phyloP scores from a whole-genome alignment of 2,329 filamentous ascomycete genomes.

The Byssochlamys sp. region DNA sequence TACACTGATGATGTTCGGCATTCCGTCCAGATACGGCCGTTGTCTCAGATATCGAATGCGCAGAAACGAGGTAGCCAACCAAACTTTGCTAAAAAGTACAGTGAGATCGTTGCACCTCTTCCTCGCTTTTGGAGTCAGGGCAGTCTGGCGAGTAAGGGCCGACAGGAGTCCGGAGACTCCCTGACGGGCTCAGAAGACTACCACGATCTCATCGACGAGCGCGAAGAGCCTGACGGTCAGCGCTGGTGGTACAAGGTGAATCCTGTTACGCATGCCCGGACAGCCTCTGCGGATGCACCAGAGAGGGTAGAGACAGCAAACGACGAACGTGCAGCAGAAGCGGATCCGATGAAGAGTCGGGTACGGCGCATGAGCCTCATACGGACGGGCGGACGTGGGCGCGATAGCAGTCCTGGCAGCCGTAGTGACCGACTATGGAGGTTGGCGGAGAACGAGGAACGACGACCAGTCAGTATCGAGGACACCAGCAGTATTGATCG shows the following conservation, averaged over 20 bases:
- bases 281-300: constrained; percentile 1
- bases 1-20: constrained; percentile 26
- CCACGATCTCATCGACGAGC: constrained; percentile 14
- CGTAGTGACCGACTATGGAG: constrained; percentile 8
- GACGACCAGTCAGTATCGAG: constrained; percentile 11
- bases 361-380: constrained; percentile 14
- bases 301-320: neutral
- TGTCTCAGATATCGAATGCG: constrained; percentile 16
- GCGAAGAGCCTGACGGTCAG: constrained; percentile 8
- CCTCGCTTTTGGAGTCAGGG: constrained; percentile 29
- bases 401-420: constrained; percentile 8
- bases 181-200: constrained; percentile 10
- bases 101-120: constrained; percentile 25
- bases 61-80: constrained; percentile 22
- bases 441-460: constrained; percentile 10
- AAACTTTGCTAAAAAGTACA: constrained; percentile 30
- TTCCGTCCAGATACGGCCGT: constrained; percentile 20
- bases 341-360: constrained; percentile 5
- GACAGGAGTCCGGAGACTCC: constrained; percentile 12
- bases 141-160: constrained; percentile 19
- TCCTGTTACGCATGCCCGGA: constrained; percentile 7
- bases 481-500: constrained; percentile 9
- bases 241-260: constrained; percentile 15
- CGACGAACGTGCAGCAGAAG: constrained; percentile 2
- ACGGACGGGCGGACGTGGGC: constrained; percentile 11